Evolutionary conservation across 2,329 filamentous ascomycete genomes (phyloP).

Genomic region (Monosporascus sp.): DNA sequence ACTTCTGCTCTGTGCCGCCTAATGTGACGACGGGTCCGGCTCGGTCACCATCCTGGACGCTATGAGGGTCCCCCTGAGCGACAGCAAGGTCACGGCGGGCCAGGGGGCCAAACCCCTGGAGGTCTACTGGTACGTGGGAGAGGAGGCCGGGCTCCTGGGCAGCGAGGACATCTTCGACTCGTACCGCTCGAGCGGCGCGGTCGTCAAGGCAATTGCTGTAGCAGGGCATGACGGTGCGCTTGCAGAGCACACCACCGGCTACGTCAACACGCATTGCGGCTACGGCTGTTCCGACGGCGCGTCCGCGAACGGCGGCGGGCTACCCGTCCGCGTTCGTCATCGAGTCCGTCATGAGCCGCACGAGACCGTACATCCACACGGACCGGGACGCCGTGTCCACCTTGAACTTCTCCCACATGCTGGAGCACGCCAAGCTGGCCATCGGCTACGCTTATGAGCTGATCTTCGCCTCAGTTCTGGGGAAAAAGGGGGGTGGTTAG

Average conservation of each 20-base stretch:
- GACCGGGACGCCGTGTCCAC: conserved; percentile 67
- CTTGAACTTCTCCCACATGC: conserved; percentile 61
- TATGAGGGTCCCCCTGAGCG: conserved; percentile 63
- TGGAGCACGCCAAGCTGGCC: conserved; percentile 54
- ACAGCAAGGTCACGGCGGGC: conserved; percentile 56
- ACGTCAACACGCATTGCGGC: conserved; percentile 44
- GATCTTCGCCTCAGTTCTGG: conserved; percentile 21
- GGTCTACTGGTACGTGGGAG: conserved; percentile 83
- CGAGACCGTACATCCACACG: conserved; percentile 67
- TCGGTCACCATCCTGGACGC: conserved; percentile 78
- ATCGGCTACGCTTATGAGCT: conserved; percentile 44
- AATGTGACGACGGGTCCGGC: conserved; percentile 72
- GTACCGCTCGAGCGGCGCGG: conserved; percentile 27
- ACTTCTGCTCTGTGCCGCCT: not conserved
- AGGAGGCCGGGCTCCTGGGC: conserved; percentile 74
- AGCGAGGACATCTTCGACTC: conserved; percentile 49
- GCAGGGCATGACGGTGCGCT: conserved; percentile 34
- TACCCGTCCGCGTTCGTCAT: conserved; percentile 63
- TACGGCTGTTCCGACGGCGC: conserved; percentile 65
- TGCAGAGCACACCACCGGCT: conserved; percentile 32
- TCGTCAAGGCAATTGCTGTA: conserved; percentile 38
- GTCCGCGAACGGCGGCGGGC: conserved; percentile 59
- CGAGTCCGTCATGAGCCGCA: conserved; percentile 54
- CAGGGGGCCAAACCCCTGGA: conserved; percentile 69
- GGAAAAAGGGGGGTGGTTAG: not conserved